A percentile compares a stretch with the other conserved stretches of the same genome.
Conservation (phyloP, 2,329 filamentous ascomycete genomes). For the Lachnellula willkommii region DNA sequence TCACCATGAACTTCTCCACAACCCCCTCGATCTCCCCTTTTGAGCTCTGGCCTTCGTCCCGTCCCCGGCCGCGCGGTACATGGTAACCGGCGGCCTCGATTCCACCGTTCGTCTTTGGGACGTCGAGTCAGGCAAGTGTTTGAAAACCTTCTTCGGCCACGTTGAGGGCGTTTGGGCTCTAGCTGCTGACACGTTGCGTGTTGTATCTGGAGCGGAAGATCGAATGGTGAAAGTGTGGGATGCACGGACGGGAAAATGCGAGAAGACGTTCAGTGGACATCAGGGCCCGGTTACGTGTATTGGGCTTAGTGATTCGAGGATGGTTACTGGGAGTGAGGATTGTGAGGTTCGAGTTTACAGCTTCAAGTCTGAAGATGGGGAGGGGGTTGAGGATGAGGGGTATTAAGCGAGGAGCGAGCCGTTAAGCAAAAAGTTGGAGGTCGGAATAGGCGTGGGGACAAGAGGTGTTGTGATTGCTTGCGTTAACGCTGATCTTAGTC, state of each 20-base stretch:
- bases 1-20: constrained; percentile 2
- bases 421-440: too few species aligned
- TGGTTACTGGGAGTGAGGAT: constrained; percentile 91
- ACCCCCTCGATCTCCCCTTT: constrained; percentile 18
- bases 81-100: constrained; percentile 88
- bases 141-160: constrained; percentile 93
- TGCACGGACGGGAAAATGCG: constrained; percentile 81
- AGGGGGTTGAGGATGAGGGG: neutral
- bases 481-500: too few species aligned
- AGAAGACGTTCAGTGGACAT: constrained; percentile 88
- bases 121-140: constrained; percentile 70
- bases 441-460: too few species aligned
- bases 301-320: constrained; percentile 78
- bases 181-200: constrained; percentile 78
- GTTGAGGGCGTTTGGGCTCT: constrained; percentile 95
- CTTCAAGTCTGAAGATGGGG: constrained; percentile 41
- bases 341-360: constrained; percentile 83
- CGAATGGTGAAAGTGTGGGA: constrained; percentile 97
- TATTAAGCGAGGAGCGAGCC: too few species aligned
- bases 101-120: constrained; percentile 92
- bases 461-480: too few species aligned
- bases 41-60: constrained; percentile 55
- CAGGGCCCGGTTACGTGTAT: constrained; percentile 89
- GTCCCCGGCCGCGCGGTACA: constrained; percentile 77
- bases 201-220: constrained; percentile 88